Conservation (phyloP, 2,329 filamentous ascomycete species). For the Colletotrichum lini region DNA sequence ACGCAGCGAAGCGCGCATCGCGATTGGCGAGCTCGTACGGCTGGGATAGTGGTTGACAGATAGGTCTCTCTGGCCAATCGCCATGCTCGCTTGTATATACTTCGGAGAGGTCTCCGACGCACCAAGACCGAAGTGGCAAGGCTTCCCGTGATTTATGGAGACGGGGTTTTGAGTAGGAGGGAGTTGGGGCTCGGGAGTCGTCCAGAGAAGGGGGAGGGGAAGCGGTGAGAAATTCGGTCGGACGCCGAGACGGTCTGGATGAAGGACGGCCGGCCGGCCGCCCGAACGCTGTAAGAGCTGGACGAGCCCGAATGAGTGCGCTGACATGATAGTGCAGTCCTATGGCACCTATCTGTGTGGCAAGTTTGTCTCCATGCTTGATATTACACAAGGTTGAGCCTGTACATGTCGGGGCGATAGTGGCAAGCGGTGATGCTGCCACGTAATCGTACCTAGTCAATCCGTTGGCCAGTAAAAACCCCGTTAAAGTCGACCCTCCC, state of each 20-base stretch:
- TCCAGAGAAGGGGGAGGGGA: conserved; percentile 28
- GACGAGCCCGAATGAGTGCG: conserved; percentile 20
- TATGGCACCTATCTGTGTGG: no score
- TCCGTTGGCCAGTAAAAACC: no score
- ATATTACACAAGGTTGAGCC: not conserved
- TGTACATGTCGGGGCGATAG: no score
- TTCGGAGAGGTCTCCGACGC: conserved; percentile 39
- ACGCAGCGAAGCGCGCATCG: conserved; percentile 1
- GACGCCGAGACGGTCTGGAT: conserved; percentile 27
- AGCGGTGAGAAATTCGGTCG: conserved; percentile 31
- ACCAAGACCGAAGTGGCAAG: conserved; percentile 40
- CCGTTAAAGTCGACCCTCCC: conserved; percentile 2
- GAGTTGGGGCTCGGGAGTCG: conserved; percentile 18
- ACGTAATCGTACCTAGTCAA: not conserved
- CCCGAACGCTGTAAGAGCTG: conserved; percentile 16
- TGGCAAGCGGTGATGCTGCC: not conserved
- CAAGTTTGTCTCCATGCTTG: not conserved
- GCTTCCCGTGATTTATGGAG: conserved; percentile 22
- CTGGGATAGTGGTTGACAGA: conserved; percentile 23
- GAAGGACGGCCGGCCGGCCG: not conserved
- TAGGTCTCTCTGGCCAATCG: conserved; percentile 29
- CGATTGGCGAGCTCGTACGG: conserved; percentile 34
- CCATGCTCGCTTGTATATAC: not conserved
- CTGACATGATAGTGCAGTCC: not conserved
- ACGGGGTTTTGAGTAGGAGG: conserved; percentile 18